Percentiles rank a stretch among this genome's conserved stretches.
Evolutionary conservation across 441 rosid species (phyloP).

Genomic region (Populus hybrid): DNA sequence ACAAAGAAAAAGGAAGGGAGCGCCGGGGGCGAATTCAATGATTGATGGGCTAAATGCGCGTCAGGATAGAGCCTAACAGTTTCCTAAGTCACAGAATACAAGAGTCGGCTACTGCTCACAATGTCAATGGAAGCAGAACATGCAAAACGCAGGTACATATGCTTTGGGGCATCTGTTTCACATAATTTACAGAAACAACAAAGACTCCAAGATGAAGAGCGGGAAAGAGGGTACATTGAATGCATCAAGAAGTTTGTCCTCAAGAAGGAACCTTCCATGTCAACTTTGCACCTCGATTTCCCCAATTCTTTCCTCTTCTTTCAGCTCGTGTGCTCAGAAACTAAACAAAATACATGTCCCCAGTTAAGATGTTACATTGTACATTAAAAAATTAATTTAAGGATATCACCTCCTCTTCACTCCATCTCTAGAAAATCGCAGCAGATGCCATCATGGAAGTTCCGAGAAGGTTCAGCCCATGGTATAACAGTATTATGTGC

Average conservation of each 20-base stretch:
- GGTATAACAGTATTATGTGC: slow-evolving; percentile 9
- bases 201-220: background rate
- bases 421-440: slow-evolving; percentile 12
- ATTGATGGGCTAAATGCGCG: background rate
- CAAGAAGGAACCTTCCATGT: slow-evolving; percentile 25
- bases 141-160: background rate
- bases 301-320: slow-evolving; percentile 23
- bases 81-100: background rate
- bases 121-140: background rate
- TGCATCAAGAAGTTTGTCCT: slow-evolving; percentile 12
- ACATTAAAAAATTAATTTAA: slow-evolving; percentile 33
- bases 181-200: slow-evolving; percentile 33
- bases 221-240: slow-evolving; percentile 15
- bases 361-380: slow-evolving; percentile 39
- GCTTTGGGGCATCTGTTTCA: slow-evolving; percentile 15
- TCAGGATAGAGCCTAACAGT: background rate
- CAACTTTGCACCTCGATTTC: slow-evolving; percentile 25
- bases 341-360: slow-evolving; percentile 30
- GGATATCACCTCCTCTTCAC: slow-evolving; percentile 21
- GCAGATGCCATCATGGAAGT: slow-evolving; percentile 21
- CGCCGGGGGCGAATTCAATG: background rate
- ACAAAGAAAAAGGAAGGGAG: background rate
- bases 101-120: background rate
- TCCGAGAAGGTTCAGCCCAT: slow-evolving; percentile 19
- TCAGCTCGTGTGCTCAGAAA: slow-evolving; percentile 18